phyloP scores from a whole-genome alignment of 805 yeast species.

The Hanseniaspora lachancei region DNA sequence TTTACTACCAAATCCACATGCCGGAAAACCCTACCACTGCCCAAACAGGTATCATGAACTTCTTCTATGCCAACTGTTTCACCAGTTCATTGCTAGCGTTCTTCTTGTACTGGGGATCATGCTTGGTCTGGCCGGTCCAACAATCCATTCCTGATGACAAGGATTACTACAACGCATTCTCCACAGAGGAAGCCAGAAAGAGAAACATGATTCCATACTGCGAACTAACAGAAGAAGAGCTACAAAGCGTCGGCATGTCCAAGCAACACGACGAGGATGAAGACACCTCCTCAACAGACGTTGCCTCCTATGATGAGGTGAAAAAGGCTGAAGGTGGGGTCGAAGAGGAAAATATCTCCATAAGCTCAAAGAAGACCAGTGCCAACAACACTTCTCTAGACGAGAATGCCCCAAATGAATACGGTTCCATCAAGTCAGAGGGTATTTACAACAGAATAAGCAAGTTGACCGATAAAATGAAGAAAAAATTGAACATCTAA shows the following conservation, averaged over 20 bases:
- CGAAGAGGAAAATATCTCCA: neutral
- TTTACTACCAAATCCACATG: conserved; percentile 27
- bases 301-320: neutral
- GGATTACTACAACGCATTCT: conserved; percentile 31
- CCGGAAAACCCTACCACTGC: conserved; percentile 18
- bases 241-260: conserved; percentile 12
- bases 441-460: neutral
- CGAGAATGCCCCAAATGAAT: neutral
- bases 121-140: conserved; percentile 28
- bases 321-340: neutral
- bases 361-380: neutral
- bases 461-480: neutral
- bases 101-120: conserved; percentile 27
- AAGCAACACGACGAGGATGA: conserved; percentile 1
- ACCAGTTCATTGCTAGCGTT: conserved; percentile 33
- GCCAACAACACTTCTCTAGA: neutral
- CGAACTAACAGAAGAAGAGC: conserved; percentile 18
- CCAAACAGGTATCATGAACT: conserved; percentile 30
- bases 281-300: neutral
- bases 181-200: conserved; percentile 27
- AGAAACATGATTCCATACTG: conserved; percentile 26
- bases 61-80: conserved; percentile 34
- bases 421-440: neutral
- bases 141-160: conserved; percentile 29
- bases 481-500: neutral